Base-by-base conservation (phyloP, 2,329 filamentous ascomycete genomes). In the Aspergillus sp. region DNA sequence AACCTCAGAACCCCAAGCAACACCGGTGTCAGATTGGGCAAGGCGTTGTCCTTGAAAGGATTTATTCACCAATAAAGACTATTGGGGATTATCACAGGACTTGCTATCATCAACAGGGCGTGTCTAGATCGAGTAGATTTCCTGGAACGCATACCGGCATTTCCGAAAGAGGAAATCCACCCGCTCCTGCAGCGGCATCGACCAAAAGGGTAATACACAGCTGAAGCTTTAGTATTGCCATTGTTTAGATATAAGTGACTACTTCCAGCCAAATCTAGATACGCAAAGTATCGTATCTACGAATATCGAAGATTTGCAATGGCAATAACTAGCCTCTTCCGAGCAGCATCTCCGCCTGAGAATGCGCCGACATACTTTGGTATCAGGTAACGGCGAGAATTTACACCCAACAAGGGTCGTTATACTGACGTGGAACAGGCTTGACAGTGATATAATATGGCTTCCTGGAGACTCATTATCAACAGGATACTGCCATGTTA, bases 1-100 rank as follows among this genome's bases (percentile, higher is more conserved):
- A 79, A 81, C 63, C 67, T 73, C 3, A 62, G 67, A 19, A 71
- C 68, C 55, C 82, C 76, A 77, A 73, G 80, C 7, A 71, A 82
- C 55, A 48, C 55, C 19, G 32, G 32, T 36, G 32, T 15, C 32
- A 36, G 4, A 15, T 36, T 11, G 11, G 32, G 32, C 10, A 36
- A 36, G 32, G 11, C 32, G 32, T 36, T 11, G 10, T 1, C 1
- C 32, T 5, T 15, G 11, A 36, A 36, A 4, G 10, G 15, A 2
- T 36, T 2, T 13, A 13, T 15, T 36, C 32, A 15, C 5, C 32
- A 15, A 15, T 6, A 11, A 5, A 36, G 32, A 36, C 32, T 13
- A 36, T 11, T 36, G 6, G 8, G 11, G 5, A 6, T 36, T 11
- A 36, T 36, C 32, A 36, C 32, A 36, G 11, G 5, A 2, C 10